Base-by-base conservation (phyloP, 257 asterid species). In the Ilex aquifolium region DNA sequence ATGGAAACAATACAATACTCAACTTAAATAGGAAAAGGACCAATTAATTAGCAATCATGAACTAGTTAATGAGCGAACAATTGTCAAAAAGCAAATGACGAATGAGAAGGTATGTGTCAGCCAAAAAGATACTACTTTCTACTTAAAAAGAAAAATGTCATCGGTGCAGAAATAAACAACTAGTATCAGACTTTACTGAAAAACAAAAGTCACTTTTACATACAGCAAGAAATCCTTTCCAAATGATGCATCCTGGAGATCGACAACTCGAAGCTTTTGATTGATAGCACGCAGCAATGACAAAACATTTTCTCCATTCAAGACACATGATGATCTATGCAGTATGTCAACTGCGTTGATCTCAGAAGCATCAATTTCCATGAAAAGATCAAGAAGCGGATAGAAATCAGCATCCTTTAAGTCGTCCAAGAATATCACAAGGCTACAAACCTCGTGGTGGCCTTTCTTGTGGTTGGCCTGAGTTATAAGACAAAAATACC, bases 151-250 rank as follows among this genome's bases (percentile, higher is more conserved):
- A 36, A 36, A 36, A 36, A 36, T 36, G 5, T 8, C 42, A 4
- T 36, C 50, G 54, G 54, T 50, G 11, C 17, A 21, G 16, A 48
- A 59, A 57, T 7, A 13, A 31, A 66, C 16, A 66, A 13, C 16
- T 42, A 10, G 44, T 50, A 51, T 40, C 17, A 61, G 55, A 55
- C 29, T 56, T 10, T 31, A 49, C 2, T 21, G 27, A 55, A 56
- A 60, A 53, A 70, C 32, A 51, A 64, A 71, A 68, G 61, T 31
- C 31, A 49, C 44, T 62, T 68, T 53, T 48, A 73, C 98, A 16
- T 86, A 91, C 98, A 81, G 72, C 80, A 88, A 77, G 77, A 84
- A 86, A 65, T 83, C 88, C 84, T 82, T 86, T 66, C 96, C 95
- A 56, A 88, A 83, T 56, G 84, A 78, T 72, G 72, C 70, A 81